Evolutionary conservation across 2,329 filamentous ascomycete genomes (phyloP), one percentile per base, ranked within the genome.

Genomic region (Chrysoporthe cubensis): DNA sequence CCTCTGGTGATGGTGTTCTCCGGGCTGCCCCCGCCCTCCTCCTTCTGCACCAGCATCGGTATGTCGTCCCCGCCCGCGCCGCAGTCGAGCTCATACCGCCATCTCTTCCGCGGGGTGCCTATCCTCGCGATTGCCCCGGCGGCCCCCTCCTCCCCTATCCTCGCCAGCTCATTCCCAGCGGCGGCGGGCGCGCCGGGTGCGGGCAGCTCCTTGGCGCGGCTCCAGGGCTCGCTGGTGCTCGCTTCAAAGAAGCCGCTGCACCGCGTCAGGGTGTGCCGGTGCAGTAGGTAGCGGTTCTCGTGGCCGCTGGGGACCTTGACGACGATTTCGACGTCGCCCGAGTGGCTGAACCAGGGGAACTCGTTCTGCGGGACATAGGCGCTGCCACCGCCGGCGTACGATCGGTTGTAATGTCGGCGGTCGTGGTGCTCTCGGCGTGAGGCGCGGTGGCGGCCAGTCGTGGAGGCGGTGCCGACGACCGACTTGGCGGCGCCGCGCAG

Each of bases 241-340:
- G 92, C 91, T 78, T 97, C 93, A 77, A 98, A 98, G 82, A 97
- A 97, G 18, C 93, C 94, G 6, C 94, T 97, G 75, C 92, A 97
- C 79, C 96, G 92, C 43, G 92, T 90, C 72, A 98, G 82, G 52
- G 95, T 97, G 75, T 97, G 86, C 69, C 90, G 87, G 80, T 98
- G 95, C 66, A 98, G 85, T 59, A 97, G 84, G 77, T 97, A 98
- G 70, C 91, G 87, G 76, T 93, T 92, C 79, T 96, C 91, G 75
- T 89, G 88, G 70, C 87, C 85, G 64, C 91, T 83, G 16, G 88
- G 85, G 18, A 78, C 76, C 75, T 85, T 87, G 74, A 97, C 87
- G 66, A 95, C 76, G 71, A 98, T 94, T 80, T 98, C 95, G 75
- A 97, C 93, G 79, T 98, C 94, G 75, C 95, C 95, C 48, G 92